These are phyloP conservation scores for Microbotryum violaceum DNA, from an alignment of 1,284 basidiomycete genomes.

Conservation along the genomic window DNA sequence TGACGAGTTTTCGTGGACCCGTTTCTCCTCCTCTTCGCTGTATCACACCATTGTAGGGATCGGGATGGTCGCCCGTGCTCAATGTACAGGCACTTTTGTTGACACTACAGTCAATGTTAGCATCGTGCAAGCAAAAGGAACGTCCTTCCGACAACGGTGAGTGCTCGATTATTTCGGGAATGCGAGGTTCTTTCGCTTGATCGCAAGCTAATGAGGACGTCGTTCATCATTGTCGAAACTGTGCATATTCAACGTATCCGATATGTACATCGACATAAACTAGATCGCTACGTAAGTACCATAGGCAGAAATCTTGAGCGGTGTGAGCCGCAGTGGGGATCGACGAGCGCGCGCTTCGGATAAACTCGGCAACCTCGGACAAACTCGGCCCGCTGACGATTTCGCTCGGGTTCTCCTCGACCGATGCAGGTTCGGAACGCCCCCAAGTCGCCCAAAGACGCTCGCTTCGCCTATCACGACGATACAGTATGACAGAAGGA, in stretches of 20 bases:
- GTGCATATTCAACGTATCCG: neutral
- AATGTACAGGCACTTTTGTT: slow-evolving; percentile 43
- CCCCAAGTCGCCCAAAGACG: slow-evolving; percentile 26
- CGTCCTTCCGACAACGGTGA: slow-evolving; percentile 30
- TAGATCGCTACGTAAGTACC: too few species aligned
- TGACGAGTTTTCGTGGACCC: neutral
- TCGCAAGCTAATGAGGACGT: neutral
- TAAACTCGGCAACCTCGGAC: too few species aligned
- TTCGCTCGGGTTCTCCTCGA: too few species aligned
- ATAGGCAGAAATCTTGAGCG: too few species aligned
- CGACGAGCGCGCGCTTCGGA: too few species aligned
- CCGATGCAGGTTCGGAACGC: slow-evolving; percentile 16
- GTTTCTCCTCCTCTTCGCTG: too few species aligned
- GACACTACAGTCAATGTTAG: slow-evolving; percentile 46
- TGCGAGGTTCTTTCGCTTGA: neutral
- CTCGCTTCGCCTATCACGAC: neutral
- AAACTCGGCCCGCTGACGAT: too few species aligned
- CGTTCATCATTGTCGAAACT: neutral
- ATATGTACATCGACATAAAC: neutral
- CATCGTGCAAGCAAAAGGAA: slow-evolving; percentile 36
- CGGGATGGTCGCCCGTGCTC: slow-evolving; percentile 37
- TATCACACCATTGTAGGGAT: neutral
- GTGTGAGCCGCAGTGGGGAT: too few species aligned
- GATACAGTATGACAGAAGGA: slow-evolving; percentile 6
- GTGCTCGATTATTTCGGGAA: slow-evolving; percentile 3